Base-by-base conservation (phyloP, 2,329 filamentous ascomycete genomes). In the Fusarium piperis region DNA sequence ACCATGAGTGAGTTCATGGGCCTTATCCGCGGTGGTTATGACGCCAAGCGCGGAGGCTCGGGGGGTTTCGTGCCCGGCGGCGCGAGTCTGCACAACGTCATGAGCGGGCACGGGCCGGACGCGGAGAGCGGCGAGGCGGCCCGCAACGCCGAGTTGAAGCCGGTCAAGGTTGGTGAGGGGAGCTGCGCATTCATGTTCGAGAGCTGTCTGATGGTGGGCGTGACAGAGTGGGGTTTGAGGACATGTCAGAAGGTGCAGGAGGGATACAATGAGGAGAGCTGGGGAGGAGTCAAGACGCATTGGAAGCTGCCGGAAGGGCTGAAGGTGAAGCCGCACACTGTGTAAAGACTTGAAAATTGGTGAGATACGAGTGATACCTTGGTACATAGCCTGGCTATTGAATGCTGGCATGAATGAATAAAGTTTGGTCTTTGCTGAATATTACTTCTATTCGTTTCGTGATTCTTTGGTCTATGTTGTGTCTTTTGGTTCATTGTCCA, bases 211-310 rank as follows among this genome's bases (percentile, higher is more conserved):
- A 92, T 93, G 89, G 86, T 93, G 3, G 91, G 91, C 1, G 91
- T 93, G 30, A 92, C 91, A 2, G 88, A 92, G 64, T 93, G 91
- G 91, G 91, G 91, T 2, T 80, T 88, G 67, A 80, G 81, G 71
- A 86, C 88, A 68, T 95, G 86, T 61, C 79, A 83, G 71, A 88
- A 88, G 79, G 85, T 88, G 16, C 87, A 89, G 83, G 85, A 89
- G 72, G 88, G 88, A 63, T 97, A 96, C 77, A 94, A 90, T 78
- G 89, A 91, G 64, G 92, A 97, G 84, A 95, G 93, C 79, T 97
- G 94, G 94, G 90, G 86, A 30, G 87, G 87, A 0, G 82, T 93
- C 59, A 88, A 89, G 80, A 86, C 90, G 46, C 88, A 92, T 77
- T 93, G 91, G 85, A 81, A 82, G 76, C 76, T 76, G 74, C 84